Evolutionary conservation across 1,284 basidiomycete species (phyloP).

Genomic region (Tausonia pullulans): DNA sequence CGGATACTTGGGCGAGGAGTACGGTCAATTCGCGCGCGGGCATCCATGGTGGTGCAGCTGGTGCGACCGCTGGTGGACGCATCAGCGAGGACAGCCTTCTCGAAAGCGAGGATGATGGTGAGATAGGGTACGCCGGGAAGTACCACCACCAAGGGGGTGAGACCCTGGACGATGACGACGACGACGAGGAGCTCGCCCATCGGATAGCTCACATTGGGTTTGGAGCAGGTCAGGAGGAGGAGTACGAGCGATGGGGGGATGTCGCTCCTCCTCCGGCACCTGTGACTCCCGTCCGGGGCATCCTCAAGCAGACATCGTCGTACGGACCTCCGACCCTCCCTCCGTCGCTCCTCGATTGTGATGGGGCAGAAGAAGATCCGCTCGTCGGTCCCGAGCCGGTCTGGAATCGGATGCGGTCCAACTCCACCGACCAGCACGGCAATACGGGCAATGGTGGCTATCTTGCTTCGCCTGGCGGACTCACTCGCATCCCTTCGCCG

Average conservation of each 20-base stretch:
- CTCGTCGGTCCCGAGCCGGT: conserved; percentile 38
- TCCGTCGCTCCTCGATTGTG: no score
- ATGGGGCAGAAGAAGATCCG: neutral
- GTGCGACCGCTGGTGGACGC: neutral
- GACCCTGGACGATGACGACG: neutral
- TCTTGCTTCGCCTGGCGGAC: conserved; percentile 26
- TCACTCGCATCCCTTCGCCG: conserved; percentile 63
- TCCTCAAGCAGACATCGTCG: conserved; percentile 50
- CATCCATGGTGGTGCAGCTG: neutral
- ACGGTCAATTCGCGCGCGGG: conserved; percentile 45
- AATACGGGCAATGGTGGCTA: conserved; percentile 16
- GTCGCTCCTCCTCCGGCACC: conserved; percentile 46
- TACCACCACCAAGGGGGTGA: neutral
- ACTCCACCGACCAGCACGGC: conserved; percentile 59
- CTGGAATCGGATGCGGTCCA: conserved; percentile 50
- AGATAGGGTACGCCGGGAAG: neutral
- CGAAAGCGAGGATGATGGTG: conserved; percentile 49
- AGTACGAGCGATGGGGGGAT: conserved; percentile 55
- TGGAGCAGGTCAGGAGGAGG: conserved; percentile 32
- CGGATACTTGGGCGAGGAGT: conserved; percentile 63
- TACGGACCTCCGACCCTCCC: no score
- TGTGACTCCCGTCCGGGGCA: conserved; percentile 57
- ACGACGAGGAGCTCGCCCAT: conserved; percentile 25
- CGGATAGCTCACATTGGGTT: conserved; percentile 42
- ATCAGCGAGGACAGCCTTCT: conserved; percentile 23